Base-by-base conservation (phyloP, 176 grass and related monocot genomes). In the Guadua angustifolia region DNA sequence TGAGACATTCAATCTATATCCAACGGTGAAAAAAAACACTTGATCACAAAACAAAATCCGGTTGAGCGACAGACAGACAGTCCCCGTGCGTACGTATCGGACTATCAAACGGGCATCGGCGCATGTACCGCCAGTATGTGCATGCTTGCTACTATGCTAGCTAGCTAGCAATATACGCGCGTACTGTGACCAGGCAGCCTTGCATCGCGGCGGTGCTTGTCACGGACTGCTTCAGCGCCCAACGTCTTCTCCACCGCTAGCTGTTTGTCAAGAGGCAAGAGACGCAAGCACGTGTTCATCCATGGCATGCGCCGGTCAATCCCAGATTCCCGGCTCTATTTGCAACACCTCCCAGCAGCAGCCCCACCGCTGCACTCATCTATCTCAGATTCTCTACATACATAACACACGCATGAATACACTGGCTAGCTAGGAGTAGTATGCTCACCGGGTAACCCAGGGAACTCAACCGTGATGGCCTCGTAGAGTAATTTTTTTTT, bases 221-320 rank as follows among this genome's bases (percentile, higher is more conserved):
- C 73, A 39, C 51, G 32, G 73, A 14, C 53, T 77, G 53, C 53
- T 16, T 9, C 11, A 39, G 52, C 7, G 22, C 52, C 53, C 53
- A 59, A 24, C 52, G 19, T 9, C 19, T 58, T 75, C 1, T 18
- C 35, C 51, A 42, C 42, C 50, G 47, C 19, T 53, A 26, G 47
- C 19, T 53, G 47, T 4, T 22, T 36, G 33, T 40, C 73, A 15
- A 32, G 62, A 17, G 13, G 5, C 14, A 64, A 24, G n/a, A n/a
- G n/a, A n/a, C n/a, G n/a, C n/a, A n/a, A n/a, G n/a, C n/a, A n/a
- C n/a, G n/a, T n/a, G 79, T 72, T 40, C 64, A 55, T 63, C 80
- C 86, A 78, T 71, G 65, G 32, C 86, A 43, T 36, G 86, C 80
- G 86, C 86, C 55, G 79, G 79, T 83, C 79, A 83, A 83, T 77